phyloP scores from a whole-genome alignment of 805 yeast species.

The Barnettozyma vustinii region DNA sequence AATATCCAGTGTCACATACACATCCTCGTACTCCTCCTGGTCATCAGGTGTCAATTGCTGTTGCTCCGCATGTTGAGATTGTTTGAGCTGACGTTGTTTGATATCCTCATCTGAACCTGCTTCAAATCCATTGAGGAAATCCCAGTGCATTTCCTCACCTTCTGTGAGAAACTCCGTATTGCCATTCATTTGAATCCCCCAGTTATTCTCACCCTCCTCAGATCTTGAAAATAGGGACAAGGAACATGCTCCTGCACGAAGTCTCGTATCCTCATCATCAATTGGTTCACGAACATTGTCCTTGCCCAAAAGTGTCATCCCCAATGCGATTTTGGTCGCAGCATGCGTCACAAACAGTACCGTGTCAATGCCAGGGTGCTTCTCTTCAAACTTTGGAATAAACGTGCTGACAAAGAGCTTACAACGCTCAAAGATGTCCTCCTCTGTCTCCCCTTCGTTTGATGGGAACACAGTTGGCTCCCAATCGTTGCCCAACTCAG shows the following conservation, averaged over 20 bases:
- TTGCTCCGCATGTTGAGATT: background rate
- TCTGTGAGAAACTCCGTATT: constrained; percentile 58
- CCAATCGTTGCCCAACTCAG: constrained; percentile 42
- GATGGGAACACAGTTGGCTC: constrained; percentile 56
- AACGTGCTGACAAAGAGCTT: constrained; percentile 47
- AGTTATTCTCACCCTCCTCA: constrained; percentile 28
- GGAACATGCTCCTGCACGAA: constrained; percentile 82
- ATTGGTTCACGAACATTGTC: constrained; percentile 45
- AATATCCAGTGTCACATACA: constrained; percentile 50
- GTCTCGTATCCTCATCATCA: constrained; percentile 39
- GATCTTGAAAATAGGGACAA: constrained; percentile 51
- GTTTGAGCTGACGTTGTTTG: constrained; percentile 38
- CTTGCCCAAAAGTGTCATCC: constrained; percentile 63
- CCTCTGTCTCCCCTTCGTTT: constrained; percentile 65
- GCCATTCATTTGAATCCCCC: constrained; percentile 70
- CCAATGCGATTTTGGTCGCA: constrained; percentile 85
- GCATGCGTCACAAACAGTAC: constrained; percentile 87
- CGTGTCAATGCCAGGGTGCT: constrained; percentile 54
- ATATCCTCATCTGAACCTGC: constrained; percentile 91
- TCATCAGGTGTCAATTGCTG: background rate
- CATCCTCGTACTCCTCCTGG: constrained; percentile 38
- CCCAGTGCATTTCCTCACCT: constrained; percentile 96
- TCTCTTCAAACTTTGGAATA: constrained; percentile 48
- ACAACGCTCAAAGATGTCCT: constrained; percentile 63
- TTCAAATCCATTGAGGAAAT: constrained; percentile 68